Base-by-base conservation (phyloP, 108 stramenopile species). In the Nitzschia putrida region DNA sequence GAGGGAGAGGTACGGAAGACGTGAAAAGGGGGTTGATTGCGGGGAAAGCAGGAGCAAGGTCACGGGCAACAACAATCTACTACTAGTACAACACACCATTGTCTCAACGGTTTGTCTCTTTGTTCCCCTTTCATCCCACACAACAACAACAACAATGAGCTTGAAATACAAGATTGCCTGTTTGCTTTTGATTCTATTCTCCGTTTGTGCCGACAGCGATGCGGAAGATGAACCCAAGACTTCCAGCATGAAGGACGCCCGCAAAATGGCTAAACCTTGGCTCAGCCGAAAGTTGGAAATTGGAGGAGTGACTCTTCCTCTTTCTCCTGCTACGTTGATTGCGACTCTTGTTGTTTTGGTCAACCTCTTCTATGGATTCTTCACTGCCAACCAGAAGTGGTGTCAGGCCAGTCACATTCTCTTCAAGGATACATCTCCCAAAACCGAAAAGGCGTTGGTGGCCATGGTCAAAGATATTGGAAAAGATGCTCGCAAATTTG, bases 401-500 rank as follows among this genome's bases (percentile, higher is more conserved):
- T 85, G 81, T 21, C 74, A 80, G n/a, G 88, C 85, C 10, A 76
- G 77, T 22, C 88, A 89, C 50, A 89, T 89, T 13, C 52, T 89
- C 53, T 55, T 89, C 23, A 81, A 84, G 54, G 88, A 82, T 26
- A 60, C 61, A 14, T 69, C 76, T 6, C 67, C 67, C 45, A 67
- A 78, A 8, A 77, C 84, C 16, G 74, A 83, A 51, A 72, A 73
- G 0, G 77, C 64, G 42, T 57, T 89, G 63, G 73, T 57, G 0
- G 58, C 52, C 3, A 71, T 88, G 70, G 72, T 70, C 40, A 75
- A 83, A 13, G 82, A 85, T 7, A 80, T 88, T 37, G 63, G 67
- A 26, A 57, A 61, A 0, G 80, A 89, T 66, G 61, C 54, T 41
- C 67, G 72, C 7, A 80, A 79, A 59, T 89, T 89, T 73, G 79